Evolutionary conservation across 208 protist species (phyloP).

Genomic region (Wallacemonas sp.): DNA sequence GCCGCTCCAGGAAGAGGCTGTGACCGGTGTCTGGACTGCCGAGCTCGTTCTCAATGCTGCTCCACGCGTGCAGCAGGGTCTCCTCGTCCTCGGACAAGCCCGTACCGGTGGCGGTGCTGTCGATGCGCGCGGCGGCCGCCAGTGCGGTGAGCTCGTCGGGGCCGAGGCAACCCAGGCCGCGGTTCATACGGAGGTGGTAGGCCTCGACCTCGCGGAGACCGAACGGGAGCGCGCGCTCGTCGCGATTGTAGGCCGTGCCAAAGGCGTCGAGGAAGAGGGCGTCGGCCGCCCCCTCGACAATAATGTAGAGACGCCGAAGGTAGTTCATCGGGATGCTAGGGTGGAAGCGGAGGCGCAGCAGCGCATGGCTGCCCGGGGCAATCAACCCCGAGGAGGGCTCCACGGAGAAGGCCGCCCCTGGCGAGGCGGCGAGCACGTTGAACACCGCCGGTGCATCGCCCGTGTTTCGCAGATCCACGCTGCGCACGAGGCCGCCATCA

Average conservation of each 20-base stretch:
- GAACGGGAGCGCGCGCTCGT: constrained; percentile 66
- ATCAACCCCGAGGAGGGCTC: constrained; percentile 53
- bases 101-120: background rate
- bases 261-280: constrained; percentile 81
- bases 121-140: constrained; percentile 21
- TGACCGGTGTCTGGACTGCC: background rate
- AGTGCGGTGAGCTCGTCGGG: constrained; percentile 66
- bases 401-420: constrained; percentile 73
- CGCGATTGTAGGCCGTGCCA: constrained; percentile 75
- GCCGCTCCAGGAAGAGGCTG: constrained; percentile 14
- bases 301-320: constrained; percentile 74
- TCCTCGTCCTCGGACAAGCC: constrained; percentile 29
- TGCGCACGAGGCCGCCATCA: background rate
- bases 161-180: constrained; percentile 57
- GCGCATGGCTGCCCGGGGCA: constrained; percentile 37
- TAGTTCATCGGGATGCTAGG: constrained; percentile 85
- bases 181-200: constrained; percentile 51
- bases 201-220: constrained; percentile 55
- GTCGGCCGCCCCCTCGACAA: constrained; percentile 51
- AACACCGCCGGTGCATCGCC: constrained; percentile 39
- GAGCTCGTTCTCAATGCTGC: constrained; percentile 27
- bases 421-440: constrained; percentile 39
- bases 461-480: constrained; percentile 23
- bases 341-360: constrained; percentile 69
- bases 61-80: constrained; percentile 21